Evolutionary conservation across 1,139 yeast species (phyloP), one percentile per base, ranked within the genome.

Genomic region (Yamadazyma taylorii): DNA sequence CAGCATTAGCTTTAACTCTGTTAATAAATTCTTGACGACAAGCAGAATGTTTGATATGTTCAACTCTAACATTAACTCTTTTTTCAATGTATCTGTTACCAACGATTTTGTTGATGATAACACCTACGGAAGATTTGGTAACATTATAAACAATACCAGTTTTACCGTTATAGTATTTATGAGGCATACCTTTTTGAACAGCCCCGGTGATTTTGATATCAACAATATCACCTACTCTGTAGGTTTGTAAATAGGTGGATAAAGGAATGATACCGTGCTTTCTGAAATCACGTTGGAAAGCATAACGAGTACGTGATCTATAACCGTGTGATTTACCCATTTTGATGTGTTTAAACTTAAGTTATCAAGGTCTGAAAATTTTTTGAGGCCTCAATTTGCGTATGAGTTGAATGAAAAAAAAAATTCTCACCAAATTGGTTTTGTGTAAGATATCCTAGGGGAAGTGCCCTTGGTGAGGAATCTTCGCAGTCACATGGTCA

Each of bases 291-390:
- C 97, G 92, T 78, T 89, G 88, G 94, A 92, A 92, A 79, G 95
- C 94, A 94, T 92, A 92, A 80, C 98, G 95, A 79, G 97, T 92
- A 82, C 97, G 95, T 66, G 97, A 88, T 90, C 97, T 89, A 85
- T 87, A 89, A 85, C 98, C 98, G 81, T 88, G 97, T 77, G 46
- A 42, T 36, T 42, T 42, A 42, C 46, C 46, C 46, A 42, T 42
- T 34, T 29, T 28, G 25, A 13, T 33, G 30, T 30, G 8, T 27
- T 27, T 8, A 16, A 15, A 6, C 21, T 16, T 27, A 9, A 9
- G 10, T 25, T 6, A n/a, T n/a, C n/a, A n/a, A 12, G 17, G 9
- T 7, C 12, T 27, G 30, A 27, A 27, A 27, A 27, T 14, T 27
- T 27, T 27, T 15, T 27, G 30, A 5, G 4, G 5, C 7, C 14